Base-by-base conservation (phyloP, 106 monocot species). In the Dioscorea zingiberensis region DNA sequence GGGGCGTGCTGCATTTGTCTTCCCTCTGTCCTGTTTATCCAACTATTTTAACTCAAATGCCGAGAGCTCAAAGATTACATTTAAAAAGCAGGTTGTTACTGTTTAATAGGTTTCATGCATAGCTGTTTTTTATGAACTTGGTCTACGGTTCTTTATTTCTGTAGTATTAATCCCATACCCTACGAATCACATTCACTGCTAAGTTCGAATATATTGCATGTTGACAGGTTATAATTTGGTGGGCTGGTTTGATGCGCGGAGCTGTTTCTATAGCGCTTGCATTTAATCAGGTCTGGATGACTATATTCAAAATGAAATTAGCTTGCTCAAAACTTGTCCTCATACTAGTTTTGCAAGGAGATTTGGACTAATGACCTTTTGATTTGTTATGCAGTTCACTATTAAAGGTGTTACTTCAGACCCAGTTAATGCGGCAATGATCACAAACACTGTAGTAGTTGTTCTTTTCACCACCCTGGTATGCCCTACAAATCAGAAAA, bases 171-270 rank as follows among this genome's bases (percentile, higher is more conserved):
- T n/a, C n/a, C n/a, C n/a, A n/a, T n/a, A n/a, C n/a, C n/a, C n/a
- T n/a, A n/a, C n/a, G n/a, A n/a, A n/a, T n/a, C n/a, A n/a, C n/a
- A n/a, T n/a, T n/a, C n/a, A n/a, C n/a, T n/a, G n/a, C n/a, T n/a
- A n/a, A n/a, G n/a, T 26, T 1, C 48, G 22, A 2, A 12, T 46
- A 16, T 65, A 27, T 2, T 26, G 48, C 28, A 59, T 45, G 12
- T 65, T 71, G 28, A 25, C 75, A 93, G 93, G 69, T 85, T 7
- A 66, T 93, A 59, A 93, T 93, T 68, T 93, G 93, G 93, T 93
- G 93, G 93, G 88, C 93, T 60, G 93, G 93, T 59, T 85, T 93
- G 49, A 93, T 83, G 93, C 85, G 93, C 54, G 93, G 93, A 49
- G 93, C 93, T 55, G 85, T 93, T 65, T 93, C 93, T 25, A 80